Base-by-base conservation (phyloP, 306 rosid genomes). In the Quercus cerris region DNA sequence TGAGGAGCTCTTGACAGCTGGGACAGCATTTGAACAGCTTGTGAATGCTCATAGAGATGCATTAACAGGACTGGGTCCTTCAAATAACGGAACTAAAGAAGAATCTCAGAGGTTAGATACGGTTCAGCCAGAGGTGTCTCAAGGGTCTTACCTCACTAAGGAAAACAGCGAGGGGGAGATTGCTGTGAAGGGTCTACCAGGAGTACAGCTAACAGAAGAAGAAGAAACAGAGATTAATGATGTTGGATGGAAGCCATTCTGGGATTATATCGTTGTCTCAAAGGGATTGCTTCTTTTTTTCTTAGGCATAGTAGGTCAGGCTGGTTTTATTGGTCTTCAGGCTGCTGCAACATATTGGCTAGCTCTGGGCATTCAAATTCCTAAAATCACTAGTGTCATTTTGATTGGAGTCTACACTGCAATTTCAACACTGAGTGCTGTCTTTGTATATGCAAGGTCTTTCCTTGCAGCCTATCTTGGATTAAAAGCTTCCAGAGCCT, bases 21-120 rank as follows among this genome's bases (percentile, higher is more conserved):
- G 97, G 83, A 90, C 90, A 33, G 80, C 97, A 74, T 94, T 94
- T 73, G 86, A 94, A 74, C 87, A 87, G 63, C 98, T 94, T 56
- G 97, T 94, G 74, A 88, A 82, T 61, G 98, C 98, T 57, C 97
- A 94, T 52, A 90, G 68, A 75, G 97, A 92, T 74, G 75, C 86
- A 22, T 78, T 89, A 69, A 46, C 79, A 23, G 85, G 80, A 51
- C 74, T 82, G 22, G 87, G 78, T 58, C 79, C 44, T 78, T 83
- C 83, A 13, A 81, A 31, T 18, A 11, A 71, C 78, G 81, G 78
- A 80, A 80, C 74, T 70, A 82, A 20, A 78, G 67, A 38, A 56
- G 83, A 68, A 58, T 49, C 66, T 56, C 79, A 77, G 46, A 83
- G 23, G 33, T 75, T 44, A 28, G 83, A 74, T 41, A 73, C 10